Evolutionary conservation across 495 filamentous ascomycete genomes (phyloP).

Genomic region (Penicillium paradoxum): DNA sequence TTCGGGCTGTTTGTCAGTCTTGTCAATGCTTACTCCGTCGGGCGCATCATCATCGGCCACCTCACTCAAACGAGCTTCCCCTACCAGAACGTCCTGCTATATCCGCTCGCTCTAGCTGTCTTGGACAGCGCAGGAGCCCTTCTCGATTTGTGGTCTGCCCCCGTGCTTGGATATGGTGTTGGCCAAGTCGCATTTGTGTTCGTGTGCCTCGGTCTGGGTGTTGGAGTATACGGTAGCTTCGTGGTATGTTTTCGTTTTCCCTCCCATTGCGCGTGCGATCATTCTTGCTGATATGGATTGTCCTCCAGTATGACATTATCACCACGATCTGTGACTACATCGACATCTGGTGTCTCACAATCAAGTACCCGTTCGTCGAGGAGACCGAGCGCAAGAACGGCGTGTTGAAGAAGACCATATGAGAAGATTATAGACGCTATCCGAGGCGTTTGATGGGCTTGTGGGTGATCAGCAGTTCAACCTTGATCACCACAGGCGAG

Average conservation of each 20-base stretch:
- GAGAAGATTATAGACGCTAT: not conserved
- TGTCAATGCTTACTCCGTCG: constrained; percentile 89
- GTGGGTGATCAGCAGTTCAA: constrained; percentile 18
- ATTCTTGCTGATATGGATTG: not conserved
- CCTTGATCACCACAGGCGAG: constrained; percentile 14
- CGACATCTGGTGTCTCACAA: constrained; percentile 97
- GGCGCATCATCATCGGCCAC: constrained; percentile 91
- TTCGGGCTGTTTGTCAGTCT: constrained; percentile 83
- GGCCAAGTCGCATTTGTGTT: constrained; percentile 87
- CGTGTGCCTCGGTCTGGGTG: constrained; percentile 67
- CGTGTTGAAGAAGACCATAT: constrained; percentile 32
- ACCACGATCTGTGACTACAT: constrained; percentile 95
- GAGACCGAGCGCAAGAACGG: constrained; percentile 22
- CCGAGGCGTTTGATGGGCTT: not conserved
- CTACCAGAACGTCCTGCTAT: constrained; percentile 70
- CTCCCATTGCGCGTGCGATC: not conserved
- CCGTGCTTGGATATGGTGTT: constrained; percentile 61
- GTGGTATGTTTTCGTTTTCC: constrained; percentile 51
- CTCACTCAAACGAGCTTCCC: constrained; percentile 80
- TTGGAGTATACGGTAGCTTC: constrained; percentile 93
- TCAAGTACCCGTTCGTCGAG: constrained; percentile 61
- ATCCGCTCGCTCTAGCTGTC: constrained; percentile 67
- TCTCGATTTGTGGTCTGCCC: constrained; percentile 69
- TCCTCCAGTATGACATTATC: constrained; percentile 70
- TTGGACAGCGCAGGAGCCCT: constrained; percentile 71